These are phyloP conservation scores for Ananas comosus DNA, from an alignment of 176 grass and related monocot species.

Conservation along the genomic window DNA sequence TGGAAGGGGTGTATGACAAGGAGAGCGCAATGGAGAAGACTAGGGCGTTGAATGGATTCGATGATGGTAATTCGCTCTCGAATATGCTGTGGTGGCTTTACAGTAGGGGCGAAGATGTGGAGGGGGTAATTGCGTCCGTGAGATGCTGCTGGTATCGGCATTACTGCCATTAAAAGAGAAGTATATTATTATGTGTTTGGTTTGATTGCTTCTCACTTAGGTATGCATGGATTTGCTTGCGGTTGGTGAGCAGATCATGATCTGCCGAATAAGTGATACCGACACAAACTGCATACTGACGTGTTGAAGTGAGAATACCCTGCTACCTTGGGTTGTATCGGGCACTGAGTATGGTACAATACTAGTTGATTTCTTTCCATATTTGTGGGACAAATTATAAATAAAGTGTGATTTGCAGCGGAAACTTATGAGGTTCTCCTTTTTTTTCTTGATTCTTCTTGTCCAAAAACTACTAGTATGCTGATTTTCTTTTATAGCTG, in stretches of 20 bases:
- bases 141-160: slow-evolving; percentile 75
- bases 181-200: background rate
- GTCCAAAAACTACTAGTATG: no score
- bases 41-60: slow-evolving; percentile 29
- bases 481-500: no score
- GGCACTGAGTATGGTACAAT: background rate
- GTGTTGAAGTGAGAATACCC: background rate
- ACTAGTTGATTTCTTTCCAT: background rate
- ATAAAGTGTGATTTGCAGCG: background rate
- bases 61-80: slow-evolving; percentile 74
- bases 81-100: slow-evolving; percentile 95
- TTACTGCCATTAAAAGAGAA: slow-evolving; percentile 53
- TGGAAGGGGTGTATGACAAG: slow-evolving; percentile 74
- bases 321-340: background rate
- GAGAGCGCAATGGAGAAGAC: slow-evolving; percentile 46
- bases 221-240: background rate
- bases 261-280: background rate
- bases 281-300: background rate
- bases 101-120: slow-evolving; percentile 36
- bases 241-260: background rate
- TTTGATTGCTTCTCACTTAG: background rate
- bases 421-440: background rate
- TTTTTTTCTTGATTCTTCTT: background rate
- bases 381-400: background rate
- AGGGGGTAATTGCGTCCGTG: slow-evolving; percentile 2